Evolutionary conservation across 2,329 filamentous ascomycete species (phyloP).

Genomic region (Monosporascus ibericus): DNA sequence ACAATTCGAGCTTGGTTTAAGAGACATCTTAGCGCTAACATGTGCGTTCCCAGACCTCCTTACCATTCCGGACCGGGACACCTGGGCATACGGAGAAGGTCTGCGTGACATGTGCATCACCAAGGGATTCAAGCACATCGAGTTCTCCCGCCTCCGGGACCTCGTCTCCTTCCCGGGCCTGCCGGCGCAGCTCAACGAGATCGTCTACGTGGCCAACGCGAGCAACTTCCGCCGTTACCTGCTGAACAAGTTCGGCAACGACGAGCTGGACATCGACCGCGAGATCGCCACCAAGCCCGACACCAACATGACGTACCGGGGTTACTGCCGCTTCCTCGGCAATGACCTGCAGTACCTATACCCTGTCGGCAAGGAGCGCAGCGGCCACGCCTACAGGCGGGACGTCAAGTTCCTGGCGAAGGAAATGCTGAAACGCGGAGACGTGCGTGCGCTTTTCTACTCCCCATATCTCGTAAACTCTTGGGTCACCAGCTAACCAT

Average conservation of each 20-base stretch:
- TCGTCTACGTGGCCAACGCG: conserved; percentile 40
- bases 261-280: conserved; percentile 35
- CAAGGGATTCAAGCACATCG: conserved; percentile 35
- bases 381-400: conserved; percentile 36
- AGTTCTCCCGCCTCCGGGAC: conserved; percentile 40
- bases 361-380: conserved; percentile 26
- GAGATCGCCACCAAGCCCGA: conserved; percentile 37
- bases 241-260: conserved; percentile 35
- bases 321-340: conserved; percentile 45
- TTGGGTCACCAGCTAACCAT: not conserved
- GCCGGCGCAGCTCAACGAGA: conserved; percentile 34
- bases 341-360: conserved; percentile 39
- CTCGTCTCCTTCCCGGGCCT: conserved; percentile 32
- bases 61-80: conserved; percentile 39
- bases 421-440: conserved; percentile 44
- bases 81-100: conserved; percentile 43
- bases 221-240: conserved; percentile 39
- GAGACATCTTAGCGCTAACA: not conserved
- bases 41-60: conserved; percentile 34
- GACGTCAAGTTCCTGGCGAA: conserved; percentile 42
- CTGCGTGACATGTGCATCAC: conserved; percentile 32
- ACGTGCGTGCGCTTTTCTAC: conserved; percentile 28
- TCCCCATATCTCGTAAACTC: not conserved
- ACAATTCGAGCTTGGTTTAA: not conserved
- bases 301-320: conserved; percentile 41